phyloP scores from a whole-genome alignment of 305 asterid genomes.

The Fraxinus sp. region DNA sequence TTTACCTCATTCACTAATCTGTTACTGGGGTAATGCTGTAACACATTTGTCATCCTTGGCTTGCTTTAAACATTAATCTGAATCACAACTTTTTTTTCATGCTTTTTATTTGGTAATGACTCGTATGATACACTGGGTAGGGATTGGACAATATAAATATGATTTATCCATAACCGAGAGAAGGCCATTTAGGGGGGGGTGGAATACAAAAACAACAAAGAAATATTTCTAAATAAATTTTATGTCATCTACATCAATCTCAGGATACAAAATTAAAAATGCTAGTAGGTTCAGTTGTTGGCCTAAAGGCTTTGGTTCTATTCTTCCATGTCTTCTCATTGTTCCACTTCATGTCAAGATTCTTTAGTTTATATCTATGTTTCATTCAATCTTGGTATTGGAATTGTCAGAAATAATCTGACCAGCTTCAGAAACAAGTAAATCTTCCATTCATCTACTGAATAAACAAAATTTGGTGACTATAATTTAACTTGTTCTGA shows the following conservation, averaged over 20 bases:
- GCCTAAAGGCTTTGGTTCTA: neutral
- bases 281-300: neutral
- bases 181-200: neutral
- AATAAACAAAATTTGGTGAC: neutral
- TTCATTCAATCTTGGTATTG: neutral
- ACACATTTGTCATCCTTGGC: neutral
- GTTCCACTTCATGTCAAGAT: neutral
- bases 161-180: neutral
- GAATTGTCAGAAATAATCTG: neutral
- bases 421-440: neutral
- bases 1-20: neutral
- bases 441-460: neutral
- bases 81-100: neutral
- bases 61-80: neutral
- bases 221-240: neutral
- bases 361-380: neutral
- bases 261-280: neutral
- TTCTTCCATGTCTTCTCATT: neutral
- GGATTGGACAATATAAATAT: neutral
- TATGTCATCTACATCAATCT: neutral
- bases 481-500: neutral
- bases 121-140: neutral
- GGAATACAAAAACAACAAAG: neutral
- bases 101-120: neutral
- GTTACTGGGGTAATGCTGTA: neutral